Conservation (phyloP, 139 green algal species). For the Micractinium sp. region DNA sequence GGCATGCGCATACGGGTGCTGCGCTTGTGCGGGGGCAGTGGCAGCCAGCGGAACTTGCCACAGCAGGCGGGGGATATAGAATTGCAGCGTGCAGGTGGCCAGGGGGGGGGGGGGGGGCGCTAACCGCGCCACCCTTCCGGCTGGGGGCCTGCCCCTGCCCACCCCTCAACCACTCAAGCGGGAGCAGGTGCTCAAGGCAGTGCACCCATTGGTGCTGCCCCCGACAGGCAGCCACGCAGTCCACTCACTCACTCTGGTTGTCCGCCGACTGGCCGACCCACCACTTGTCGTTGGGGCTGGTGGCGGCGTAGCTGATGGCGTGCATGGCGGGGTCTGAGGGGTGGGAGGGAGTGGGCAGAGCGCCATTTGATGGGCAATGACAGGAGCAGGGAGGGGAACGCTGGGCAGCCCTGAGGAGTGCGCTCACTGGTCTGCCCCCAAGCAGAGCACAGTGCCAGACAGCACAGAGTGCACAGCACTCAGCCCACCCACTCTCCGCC, state of each 20-base stretch:
- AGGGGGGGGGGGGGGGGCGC: too few relatives aligned
- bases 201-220: background rate
- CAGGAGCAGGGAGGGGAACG: background rate
- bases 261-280: slow-evolving; percentile 77
- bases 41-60: background rate
- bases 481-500: background rate
- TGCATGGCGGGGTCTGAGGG: slow-evolving; percentile 96
- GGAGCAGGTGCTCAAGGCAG: background rate
- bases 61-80: background rate
- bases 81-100: too few relatives aligned
- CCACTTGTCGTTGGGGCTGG: slow-evolving; percentile 81
- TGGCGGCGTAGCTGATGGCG: slow-evolving; percentile 83
- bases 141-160: too few relatives aligned
- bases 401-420: background rate
- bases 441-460: background rate
- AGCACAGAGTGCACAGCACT: background rate
- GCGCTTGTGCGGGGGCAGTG: background rate
- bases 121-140: too few relatives aligned
- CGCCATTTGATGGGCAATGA: background rate
- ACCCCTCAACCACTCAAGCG: too few relatives aligned
- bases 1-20: background rate
- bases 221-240: background rate
- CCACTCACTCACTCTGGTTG: slow-evolving; percentile 63
- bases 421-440: background rate
- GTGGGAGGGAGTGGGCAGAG: background rate